These are phyloP conservation scores for Lyophyllum decastes DNA, from an alignment of 768 basidiomycete genomes.

Conservation along the genomic window DNA sequence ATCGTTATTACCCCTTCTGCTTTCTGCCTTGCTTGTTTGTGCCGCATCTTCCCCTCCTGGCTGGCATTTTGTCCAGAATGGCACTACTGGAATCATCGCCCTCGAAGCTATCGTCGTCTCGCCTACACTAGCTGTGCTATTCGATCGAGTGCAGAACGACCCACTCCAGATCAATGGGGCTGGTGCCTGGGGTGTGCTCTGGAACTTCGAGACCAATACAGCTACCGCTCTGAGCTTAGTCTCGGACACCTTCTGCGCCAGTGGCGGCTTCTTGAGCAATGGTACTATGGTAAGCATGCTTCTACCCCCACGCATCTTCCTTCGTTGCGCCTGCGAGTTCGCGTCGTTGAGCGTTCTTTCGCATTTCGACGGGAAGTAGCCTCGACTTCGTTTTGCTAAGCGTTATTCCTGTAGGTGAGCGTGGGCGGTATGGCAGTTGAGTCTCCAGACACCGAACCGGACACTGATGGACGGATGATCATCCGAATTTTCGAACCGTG, in stretches of 20 bases:
- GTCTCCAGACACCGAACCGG: constrained; percentile 21
- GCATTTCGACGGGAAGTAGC: too few species aligned
- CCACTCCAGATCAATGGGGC: constrained; percentile 39
- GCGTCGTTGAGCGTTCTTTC: too few species aligned
- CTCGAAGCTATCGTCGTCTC: constrained; percentile 25
- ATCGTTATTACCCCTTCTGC: background rate
- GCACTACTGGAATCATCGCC: constrained; percentile 20
- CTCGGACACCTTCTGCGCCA: constrained; percentile 42
- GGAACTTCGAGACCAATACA: constrained; percentile 39
- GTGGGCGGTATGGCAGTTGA: constrained; percentile 23
- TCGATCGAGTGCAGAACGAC: constrained; percentile 26
- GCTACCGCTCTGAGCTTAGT: constrained; percentile 32
- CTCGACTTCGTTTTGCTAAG: background rate
- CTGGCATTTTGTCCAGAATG: constrained; percentile 25
- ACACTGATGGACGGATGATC: constrained; percentile 32
- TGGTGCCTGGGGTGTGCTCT: constrained; percentile 43
- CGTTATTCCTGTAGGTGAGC: background rate
- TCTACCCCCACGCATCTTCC: too few species aligned
- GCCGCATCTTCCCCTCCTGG: constrained; percentile 6
- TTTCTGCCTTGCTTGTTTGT: background rate
- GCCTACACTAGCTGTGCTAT: constrained; percentile 21
- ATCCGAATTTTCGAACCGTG: constrained; percentile 43
- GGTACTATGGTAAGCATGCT: constrained; percentile 25
- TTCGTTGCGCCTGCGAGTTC: too few species aligned
- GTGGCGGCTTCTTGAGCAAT: constrained; percentile 40